Percentiles rank a stretch among this genome's conserved stretches.
Conservation (phyloP, 2,329 filamentous ascomycete genomes). For the Trichophyton benhamiae region DNA sequence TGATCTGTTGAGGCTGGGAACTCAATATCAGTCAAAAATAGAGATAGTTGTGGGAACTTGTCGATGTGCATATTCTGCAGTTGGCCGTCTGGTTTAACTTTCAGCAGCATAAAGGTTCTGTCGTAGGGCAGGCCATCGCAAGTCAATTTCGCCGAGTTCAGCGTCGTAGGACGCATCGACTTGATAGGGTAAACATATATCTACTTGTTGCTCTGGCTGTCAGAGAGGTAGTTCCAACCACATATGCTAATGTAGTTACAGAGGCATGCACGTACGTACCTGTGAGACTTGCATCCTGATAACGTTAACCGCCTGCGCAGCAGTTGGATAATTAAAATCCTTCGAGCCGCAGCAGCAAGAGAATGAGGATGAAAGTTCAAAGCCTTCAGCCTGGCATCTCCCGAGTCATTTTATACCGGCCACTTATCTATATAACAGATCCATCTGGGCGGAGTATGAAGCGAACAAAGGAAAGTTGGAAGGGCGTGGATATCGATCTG, state of each 20-base stretch:
- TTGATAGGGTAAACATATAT: slow-evolving; percentile 66
- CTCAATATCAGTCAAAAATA: slow-evolving; percentile 51
- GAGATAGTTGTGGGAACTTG: slow-evolving; percentile 45
- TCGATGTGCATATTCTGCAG: slow-evolving; percentile 50
- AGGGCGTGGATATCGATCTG: too few relatives aligned
- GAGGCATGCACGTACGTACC: not conserved
- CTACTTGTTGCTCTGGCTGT: slow-evolving; percentile 23
- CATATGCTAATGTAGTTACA: not conserved
- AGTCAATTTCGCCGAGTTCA: slow-evolving; percentile 44
- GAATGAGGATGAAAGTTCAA: not conserved
- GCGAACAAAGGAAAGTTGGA: too few relatives aligned
- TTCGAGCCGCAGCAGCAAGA: not conserved
- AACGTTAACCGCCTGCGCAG: not conserved
- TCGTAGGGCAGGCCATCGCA: slow-evolving; percentile 54
- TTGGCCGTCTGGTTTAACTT: slow-evolving; percentile 28
- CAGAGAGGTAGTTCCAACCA: not conserved
- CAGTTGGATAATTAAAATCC: not conserved
- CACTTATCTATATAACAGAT: too few relatives aligned
- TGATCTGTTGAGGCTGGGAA: slow-evolving; percentile 13
- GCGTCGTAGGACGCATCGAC: slow-evolving; percentile 49
- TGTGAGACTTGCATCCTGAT: slow-evolving; percentile 4
- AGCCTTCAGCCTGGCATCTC: not conserved
- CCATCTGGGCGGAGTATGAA: too few relatives aligned
- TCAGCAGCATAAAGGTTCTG: slow-evolving; percentile 58
- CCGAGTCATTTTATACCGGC: too few relatives aligned